These are phyloP conservation scores for Zostera marina DNA, from an alignment of 116 monocot genomes.

Conservation along the genomic window DNA sequence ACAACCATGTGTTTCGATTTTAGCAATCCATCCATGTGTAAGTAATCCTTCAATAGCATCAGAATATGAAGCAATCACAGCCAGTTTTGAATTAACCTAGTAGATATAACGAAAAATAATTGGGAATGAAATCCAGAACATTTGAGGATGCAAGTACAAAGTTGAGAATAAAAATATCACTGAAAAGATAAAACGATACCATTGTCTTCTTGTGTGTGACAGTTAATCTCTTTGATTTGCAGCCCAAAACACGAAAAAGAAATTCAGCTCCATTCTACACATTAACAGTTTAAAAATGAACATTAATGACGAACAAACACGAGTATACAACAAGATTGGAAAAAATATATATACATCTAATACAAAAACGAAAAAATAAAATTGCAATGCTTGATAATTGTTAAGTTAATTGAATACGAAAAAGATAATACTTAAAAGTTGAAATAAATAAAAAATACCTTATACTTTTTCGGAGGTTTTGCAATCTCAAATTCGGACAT, in stretches of 20 bases:
- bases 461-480: constrained; percentile 78
- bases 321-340: background rate
- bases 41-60: constrained; percentile 76
- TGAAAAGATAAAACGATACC: constrained; percentile 6
- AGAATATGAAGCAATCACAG: constrained; percentile 57
- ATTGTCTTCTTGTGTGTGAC: constrained; percentile 85
- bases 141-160: too few relatives aligned
- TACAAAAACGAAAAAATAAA: background rate
- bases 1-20: constrained; percentile 94
- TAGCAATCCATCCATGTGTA: constrained; percentile 93
- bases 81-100: constrained; percentile 89
- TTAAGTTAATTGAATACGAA: constrained; percentile 2
- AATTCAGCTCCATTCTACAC: constrained; percentile 74
- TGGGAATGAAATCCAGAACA: background rate
- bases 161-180: too few relatives aligned
- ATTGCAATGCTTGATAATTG: background rate
- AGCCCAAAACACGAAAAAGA: constrained; percentile 80
- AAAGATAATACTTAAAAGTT: background rate
- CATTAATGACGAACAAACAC: constrained; percentile 1
- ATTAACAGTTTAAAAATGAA: background rate
- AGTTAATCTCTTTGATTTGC: constrained; percentile 93
- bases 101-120: background rate
- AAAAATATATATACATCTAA: background rate
- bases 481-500: constrained; percentile 90
- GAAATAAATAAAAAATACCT: constrained; percentile 23